Conservation (phyloP, 1,284 basidiomycete species). For the Exobasidium cylindrosporum region DNA sequence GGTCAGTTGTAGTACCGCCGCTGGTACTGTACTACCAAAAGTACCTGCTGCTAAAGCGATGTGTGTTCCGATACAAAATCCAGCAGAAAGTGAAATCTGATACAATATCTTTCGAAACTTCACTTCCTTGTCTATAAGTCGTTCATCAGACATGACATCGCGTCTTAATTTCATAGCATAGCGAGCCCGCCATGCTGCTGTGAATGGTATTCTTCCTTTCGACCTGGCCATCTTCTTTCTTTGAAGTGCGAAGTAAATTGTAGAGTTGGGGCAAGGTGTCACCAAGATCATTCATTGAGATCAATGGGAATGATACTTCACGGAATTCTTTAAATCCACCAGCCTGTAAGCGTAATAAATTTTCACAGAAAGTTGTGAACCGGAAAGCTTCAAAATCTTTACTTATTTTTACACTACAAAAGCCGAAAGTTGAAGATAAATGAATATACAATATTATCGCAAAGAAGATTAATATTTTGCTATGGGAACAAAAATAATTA, state of each 20-base stretch:
- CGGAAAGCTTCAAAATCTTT: too few relatives aligned
- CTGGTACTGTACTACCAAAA: neutral
- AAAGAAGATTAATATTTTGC: too few relatives aligned
- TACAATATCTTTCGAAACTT: neutral
- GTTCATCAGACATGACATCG: neutral
- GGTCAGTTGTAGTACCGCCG: constrained; percentile 1
- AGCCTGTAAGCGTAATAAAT: too few relatives aligned
- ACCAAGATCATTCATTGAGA: too few relatives aligned
- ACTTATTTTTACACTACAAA: too few relatives aligned
- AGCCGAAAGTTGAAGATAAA: too few relatives aligned
- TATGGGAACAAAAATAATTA: too few relatives aligned
- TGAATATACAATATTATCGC: too few relatives aligned
- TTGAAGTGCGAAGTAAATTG: neutral
- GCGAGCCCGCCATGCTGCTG: neutral
- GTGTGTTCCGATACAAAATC: constrained; percentile 3
- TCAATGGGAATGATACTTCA: too few relatives aligned
- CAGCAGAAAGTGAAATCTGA: neutral
- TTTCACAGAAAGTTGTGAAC: too few relatives aligned
- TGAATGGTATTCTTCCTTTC: neutral
- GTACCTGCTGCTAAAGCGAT: neutral
- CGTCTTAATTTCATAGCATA: neutral
- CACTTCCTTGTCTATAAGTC: constrained; percentile 7
- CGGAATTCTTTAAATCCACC: too few relatives aligned
- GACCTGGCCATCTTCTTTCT: neutral
- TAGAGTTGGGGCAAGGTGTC: too few relatives aligned